Evolutionary conservation across 139 green algal genomes (phyloP), one percentile per base, ranked within the genome.

Genomic region (Chlamydomonas sp.): DNA sequence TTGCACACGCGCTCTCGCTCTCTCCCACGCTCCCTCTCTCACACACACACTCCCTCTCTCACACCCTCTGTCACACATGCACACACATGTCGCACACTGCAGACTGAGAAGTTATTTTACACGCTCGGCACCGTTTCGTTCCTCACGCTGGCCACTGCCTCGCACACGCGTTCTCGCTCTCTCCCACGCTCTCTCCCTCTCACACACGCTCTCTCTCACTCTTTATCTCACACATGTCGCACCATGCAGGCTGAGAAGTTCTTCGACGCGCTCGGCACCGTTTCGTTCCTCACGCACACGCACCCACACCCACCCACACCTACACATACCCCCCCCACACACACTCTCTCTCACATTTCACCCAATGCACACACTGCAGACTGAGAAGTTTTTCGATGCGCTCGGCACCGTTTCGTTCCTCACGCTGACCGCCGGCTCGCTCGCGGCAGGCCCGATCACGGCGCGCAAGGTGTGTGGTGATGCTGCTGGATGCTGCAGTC

Each of bases 381-480:
- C 84, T 3, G 88, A 94, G 72, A 87, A 88, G 76, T 86, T 91
- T 31, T 94, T 89, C 63, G 88, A 94, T 71, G 36, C 81, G 35
- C 67, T 89, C 4, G 88, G 88, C 16, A 83, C 37, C 26, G 38
- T 75, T 0, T 78, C 80, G 26, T 94, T 91, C 66, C 47, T 82
- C 1, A 69, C 67, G 3, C 63, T 89, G 0, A 76, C 83, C 0
- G 47, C 79, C 0, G 78, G 74, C 5, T 83, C 71, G 35, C 68
- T 77, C 20, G 37, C 62, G 61, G 26, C 63, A 1, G 72, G 34
- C 34, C 47, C 68, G 33, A 64, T 48, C 65, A 78, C 47, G 26
- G 47, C 73, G 0, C 58, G 79, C 6, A 80, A 84, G 79, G 78
- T 84, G 63, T 67, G 20, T 28, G 47, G 47, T 57, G 47, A 57